Conservation (phyloP, 2,329 filamentous ascomycete genomes). For the Coniella vitis region DNA sequence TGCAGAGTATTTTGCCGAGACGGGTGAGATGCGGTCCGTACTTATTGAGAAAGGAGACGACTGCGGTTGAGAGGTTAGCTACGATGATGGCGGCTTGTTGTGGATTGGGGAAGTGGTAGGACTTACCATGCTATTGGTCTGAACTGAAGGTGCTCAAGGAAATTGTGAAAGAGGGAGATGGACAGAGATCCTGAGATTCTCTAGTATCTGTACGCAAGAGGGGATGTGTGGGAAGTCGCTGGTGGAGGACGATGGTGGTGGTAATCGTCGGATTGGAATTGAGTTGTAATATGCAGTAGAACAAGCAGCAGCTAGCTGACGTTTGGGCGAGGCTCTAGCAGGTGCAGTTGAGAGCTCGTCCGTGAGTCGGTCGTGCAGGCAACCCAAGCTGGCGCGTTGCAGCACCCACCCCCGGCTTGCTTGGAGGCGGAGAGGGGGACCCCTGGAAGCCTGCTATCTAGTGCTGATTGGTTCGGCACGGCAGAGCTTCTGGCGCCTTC, state of each 20-base stretch:
- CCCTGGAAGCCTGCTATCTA: neutral
- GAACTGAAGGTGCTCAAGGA: neutral
- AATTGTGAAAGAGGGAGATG: neutral
- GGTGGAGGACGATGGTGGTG: neutral
- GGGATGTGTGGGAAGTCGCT: neutral
- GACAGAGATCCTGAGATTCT: neutral
- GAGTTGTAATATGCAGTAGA: neutral
- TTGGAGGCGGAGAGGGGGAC: neutral
- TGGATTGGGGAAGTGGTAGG: neutral
- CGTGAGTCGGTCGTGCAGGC: slow-evolving; percentile 1
- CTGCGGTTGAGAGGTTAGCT: slow-evolving; percentile 41
- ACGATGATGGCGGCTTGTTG: slow-evolving; percentile 13
- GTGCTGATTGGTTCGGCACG: slow-evolving; percentile 8
- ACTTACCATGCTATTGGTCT: slow-evolving; percentile 27
- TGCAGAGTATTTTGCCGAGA: neutral
- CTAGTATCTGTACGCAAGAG: neutral
- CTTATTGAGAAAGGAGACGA: slow-evolving; percentile 94
- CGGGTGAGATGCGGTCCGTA: slow-evolving; percentile 28
- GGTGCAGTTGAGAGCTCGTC: neutral
- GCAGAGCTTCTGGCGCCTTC: slow-evolving; percentile 12
- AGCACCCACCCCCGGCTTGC: neutral
- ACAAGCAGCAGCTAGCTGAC: slow-evolving; percentile 8
- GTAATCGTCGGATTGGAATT: slow-evolving; percentile 1
- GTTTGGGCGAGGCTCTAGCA: slow-evolving; percentile 13
- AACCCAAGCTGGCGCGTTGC: slow-evolving; percentile 9